Percentiles rank a stretch among this genome's conserved stretches.
Evolutionary conservation across 306 rosid genomes (phyloP).

Genomic region (Lathyrus oleraceus): DNA sequence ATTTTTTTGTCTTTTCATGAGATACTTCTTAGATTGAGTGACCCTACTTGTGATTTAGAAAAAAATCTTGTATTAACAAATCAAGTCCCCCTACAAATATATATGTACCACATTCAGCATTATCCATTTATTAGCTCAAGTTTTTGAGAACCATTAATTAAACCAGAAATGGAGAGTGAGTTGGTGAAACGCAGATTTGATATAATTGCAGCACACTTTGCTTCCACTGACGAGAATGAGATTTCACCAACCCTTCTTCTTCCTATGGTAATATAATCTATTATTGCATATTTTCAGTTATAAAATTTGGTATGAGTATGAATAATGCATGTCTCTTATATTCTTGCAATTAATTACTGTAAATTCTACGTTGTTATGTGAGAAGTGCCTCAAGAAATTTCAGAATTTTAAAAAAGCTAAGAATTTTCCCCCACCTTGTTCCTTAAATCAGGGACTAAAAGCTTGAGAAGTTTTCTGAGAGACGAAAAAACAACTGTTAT

Average conservation of each 20-base stretch:
- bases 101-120: constrained; percentile 12
- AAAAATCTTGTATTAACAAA: constrained; percentile 22
- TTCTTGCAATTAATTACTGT: background rate
- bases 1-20: background rate
- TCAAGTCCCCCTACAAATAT: constrained; percentile 12
- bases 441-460: no score
- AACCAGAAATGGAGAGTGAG: constrained; percentile 55
- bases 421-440: background rate
- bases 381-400: no score
- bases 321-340: background rate
- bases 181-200: constrained; percentile 67
- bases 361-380: background rate
- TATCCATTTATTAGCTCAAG: constrained; percentile 30
- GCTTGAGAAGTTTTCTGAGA: no score
- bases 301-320: background rate
- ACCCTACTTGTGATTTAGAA: constrained; percentile 27
- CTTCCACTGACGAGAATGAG: constrained; percentile 58
- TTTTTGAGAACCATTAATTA: background rate
- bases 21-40: constrained; percentile 45
- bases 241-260: constrained; percentile 53
- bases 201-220: constrained; percentile 61
- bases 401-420: no score
- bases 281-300: constrained; percentile 22
- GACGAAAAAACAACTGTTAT: no score
- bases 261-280: constrained; percentile 51